Conservation (phyloP, 352 stramenopile species). For the Thraustotheca clavata region DNA sequence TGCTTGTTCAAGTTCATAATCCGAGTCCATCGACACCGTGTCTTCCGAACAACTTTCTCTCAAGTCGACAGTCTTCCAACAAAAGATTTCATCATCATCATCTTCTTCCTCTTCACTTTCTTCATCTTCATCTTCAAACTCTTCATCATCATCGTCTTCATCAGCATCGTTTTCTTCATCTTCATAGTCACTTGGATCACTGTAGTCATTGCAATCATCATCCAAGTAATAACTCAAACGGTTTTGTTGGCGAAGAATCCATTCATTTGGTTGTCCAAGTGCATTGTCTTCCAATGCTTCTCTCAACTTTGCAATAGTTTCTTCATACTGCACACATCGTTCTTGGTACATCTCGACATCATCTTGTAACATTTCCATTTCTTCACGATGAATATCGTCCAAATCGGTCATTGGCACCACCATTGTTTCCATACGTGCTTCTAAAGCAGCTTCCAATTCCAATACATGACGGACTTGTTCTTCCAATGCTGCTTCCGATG, state of each 20-base stretch:
- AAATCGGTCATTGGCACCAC: background rate
- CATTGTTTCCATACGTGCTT: background rate
- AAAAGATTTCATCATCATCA: background rate
- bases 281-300: slow-evolving; percentile 1
- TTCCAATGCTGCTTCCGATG: background rate
- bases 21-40: slow-evolving; percentile 12
- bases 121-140: background rate
- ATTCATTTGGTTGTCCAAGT: background rate
- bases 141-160: background rate
- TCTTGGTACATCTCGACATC: slow-evolving; percentile 16
- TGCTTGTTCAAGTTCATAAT: background rate
- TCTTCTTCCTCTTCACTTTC: background rate
- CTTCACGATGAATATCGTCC: background rate
- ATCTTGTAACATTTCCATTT: slow-evolving; percentile 18
- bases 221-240: background rate
- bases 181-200: background rate
- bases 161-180: background rate
- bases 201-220: background rate
- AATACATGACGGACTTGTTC: background rate
- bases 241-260: slow-evolving; percentile 2
- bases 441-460: background rate
- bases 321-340: slow-evolving; percentile 11
- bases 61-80: background rate
- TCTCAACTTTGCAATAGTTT: slow-evolving; percentile 7
- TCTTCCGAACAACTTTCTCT: slow-evolving; percentile 9